Evolutionary conservation across 2,329 filamentous ascomycete species (phyloP), one percentile per base, ranked within the genome.

Genomic region (Myriosclerotinia duriaeana): DNA sequence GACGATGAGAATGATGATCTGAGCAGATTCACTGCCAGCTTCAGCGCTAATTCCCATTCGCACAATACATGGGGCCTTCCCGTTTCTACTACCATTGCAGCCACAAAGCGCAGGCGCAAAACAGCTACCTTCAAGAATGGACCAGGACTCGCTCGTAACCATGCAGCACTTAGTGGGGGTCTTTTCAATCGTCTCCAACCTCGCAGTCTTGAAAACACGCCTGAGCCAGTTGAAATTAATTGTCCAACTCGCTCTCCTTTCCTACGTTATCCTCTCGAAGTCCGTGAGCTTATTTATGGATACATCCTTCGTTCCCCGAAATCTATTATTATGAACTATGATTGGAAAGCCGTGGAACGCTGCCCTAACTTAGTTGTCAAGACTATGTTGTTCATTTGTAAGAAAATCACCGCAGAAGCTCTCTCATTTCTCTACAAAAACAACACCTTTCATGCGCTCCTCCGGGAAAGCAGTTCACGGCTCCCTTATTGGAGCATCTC

Each of bases 231-330:
- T 4, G 63, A 68, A 20, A 63, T 65, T 0, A 74, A 72, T 38
- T 53, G 50, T 38, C 67, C 69, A 3, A 50, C 58, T 1, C 68
- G 66, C 3, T 70, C 69, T 14, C 66, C 65, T 17, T 59, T 75
- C 17, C 59, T 74, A 7, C 59, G 70, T 11, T 52, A 72, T 20
- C 63, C 74, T 14, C 48, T 73, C 7, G 73, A 75, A 54, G 38
- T 73, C 20, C 67, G 74, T 54, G 73, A 75, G 52, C 64, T 54
- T 17, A 70, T 76, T 22, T 76, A 74, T 53, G 36, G 36, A 1
- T 69, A 70, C 36, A 59, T 74, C 7, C 67, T 75, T 22, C 54
- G 69, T 12, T 67, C 70, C 40, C 34, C 40, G 2, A 67, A 59
- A 15, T 67, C 72, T 2, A 73, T 76, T n/a, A 64, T 72, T n/a